phyloP scores from a whole-genome alignment of 2,329 filamentous ascomycete species.

The Cercospora sojina region DNA sequence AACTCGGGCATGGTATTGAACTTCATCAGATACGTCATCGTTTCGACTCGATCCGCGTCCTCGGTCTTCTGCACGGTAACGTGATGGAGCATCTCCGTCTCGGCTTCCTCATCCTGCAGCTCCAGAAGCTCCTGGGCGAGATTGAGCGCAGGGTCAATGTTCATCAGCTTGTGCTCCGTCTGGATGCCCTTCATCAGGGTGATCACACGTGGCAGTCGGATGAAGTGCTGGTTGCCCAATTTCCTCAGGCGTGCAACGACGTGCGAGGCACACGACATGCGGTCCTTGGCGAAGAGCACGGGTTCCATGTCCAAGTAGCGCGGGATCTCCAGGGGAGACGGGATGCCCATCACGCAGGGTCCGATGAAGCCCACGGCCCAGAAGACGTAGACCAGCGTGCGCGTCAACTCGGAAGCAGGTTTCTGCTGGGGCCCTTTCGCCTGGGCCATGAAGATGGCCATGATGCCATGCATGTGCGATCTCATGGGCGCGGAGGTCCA shows the following conservation, averaged over 20 bases:
- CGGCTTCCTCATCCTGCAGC: slow-evolving; percentile 19
- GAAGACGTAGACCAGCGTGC: slow-evolving; percentile 21
- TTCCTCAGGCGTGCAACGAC: slow-evolving; percentile 17
- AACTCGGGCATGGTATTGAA: slow-evolving; percentile 21
- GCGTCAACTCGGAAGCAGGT: slow-evolving; percentile 17
- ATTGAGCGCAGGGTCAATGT: slow-evolving; percentile 12
- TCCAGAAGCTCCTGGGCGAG: slow-evolving; percentile 16
- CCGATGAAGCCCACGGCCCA: slow-evolving; percentile 25
- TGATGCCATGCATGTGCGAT: slow-evolving; percentile 24
- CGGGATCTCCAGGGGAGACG: slow-evolving; percentile 20
- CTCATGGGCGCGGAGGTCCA: slow-evolving; percentile 22
- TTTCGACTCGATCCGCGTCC: background rate
- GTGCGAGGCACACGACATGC: slow-evolving; percentile 12
- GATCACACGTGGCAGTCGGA: slow-evolving; percentile 21
- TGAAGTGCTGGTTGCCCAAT: slow-evolving; percentile 22
- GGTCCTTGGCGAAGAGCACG: slow-evolving; percentile 16
- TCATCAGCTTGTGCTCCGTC: background rate
- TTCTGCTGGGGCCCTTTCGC: slow-evolving; percentile 1
- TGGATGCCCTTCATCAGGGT: slow-evolving; percentile 16
- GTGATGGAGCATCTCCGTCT: slow-evolving; percentile 21
- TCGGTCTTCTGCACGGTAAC: slow-evolving; percentile 21
- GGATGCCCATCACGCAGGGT: slow-evolving; percentile 20
- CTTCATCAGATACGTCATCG: slow-evolving; percentile 19
- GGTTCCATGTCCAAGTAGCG: slow-evolving; percentile 19
- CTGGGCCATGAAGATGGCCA: slow-evolving; percentile 20